Base-by-base conservation (phyloP, 441 rosid species). In the Eutrema salsugineum region DNA sequence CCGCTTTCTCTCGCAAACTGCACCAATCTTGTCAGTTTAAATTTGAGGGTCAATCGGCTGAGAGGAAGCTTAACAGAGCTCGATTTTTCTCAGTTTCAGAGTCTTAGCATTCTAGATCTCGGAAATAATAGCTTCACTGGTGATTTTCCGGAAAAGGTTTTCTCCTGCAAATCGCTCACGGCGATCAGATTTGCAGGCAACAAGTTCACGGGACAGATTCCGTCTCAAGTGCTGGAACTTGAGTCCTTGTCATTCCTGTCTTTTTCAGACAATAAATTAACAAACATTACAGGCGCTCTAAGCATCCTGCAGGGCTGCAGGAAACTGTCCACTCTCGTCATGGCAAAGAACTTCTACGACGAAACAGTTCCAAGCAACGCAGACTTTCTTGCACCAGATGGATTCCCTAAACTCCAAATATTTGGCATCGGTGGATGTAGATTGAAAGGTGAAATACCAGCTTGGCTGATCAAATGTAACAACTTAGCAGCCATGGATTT, bases 171-270 rank as follows among this genome's bases (percentile, higher is more conserved):
- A 59, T 78, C 86, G 8, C 79, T 91, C 11, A 81, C 82, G 44
- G 95, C 95, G 1, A 74, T 91, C 40, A 83, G 97, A 62, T 77
- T 91, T 51, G 84, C 97, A 42, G 79, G 82, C 50, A 91, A 91
- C 62, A 80, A 77, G 63, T 49, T 91, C 27, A 83, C 68, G 22
- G 95, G 95, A 19, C 83, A 84, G 66, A 81, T 91, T 63, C 48
- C 68, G 24, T 80, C 88, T 0, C 83, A 68, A n/a, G 82, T 91
- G 66, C 70, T 63, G 66, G 54, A 72, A 2, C 81, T 91, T 67
- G 75, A 77, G 75, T 83, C 90, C 38, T 69, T 91, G 62, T 83
- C 89, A 11, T 89, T 83, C 77, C 72, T 91, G 8, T 81, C 95
- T 3, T 11, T 91, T 63, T 91, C 97, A n/a, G 79, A 77, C 62